phyloP scores from a whole-genome alignment of 2,329 filamentous ascomycete species.

The Daldinia eschscholtzii region DNA sequence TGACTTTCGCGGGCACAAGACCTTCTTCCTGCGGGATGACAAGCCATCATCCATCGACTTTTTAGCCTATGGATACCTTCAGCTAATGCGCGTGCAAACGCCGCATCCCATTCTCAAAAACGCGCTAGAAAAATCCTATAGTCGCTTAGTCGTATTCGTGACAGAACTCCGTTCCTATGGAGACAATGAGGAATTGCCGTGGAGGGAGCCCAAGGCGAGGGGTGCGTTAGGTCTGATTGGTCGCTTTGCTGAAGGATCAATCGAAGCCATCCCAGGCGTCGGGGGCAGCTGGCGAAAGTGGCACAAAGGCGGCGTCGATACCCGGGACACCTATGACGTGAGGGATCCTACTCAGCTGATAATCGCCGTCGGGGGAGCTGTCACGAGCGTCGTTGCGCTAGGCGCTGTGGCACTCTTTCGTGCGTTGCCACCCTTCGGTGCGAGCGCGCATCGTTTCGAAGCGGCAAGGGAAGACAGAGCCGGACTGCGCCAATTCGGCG shows the following conservation, averaged over 20 bases:
- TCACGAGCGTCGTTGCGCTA: constrained; percentile 50
- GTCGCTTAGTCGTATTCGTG: constrained; percentile 46
- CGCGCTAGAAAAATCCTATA: constrained; percentile 47
- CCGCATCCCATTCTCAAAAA: constrained; percentile 60
- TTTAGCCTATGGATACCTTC: constrained; percentile 82
- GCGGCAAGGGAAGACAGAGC: constrained; percentile 45
- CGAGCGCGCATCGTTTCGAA: constrained; percentile 60
- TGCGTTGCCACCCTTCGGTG: constrained; percentile 60
- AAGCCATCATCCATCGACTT: constrained; percentile 79
- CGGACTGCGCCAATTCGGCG: constrained; percentile 60
- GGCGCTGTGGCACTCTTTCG: constrained; percentile 59
- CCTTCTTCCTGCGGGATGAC: constrained; percentile 63
- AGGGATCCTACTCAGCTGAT: constrained; percentile 50
- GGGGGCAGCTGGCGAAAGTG: constrained; percentile 54
- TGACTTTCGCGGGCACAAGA: constrained; percentile 68
- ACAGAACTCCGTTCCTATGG: constrained; percentile 33
- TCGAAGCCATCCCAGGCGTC: constrained; percentile 52
- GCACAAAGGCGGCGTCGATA: constrained; percentile 53
- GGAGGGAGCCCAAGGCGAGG: constrained; percentile 39
- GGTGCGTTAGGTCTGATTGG: constrained; percentile 39
- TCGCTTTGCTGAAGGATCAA: constrained; percentile 51
- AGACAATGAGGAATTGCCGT: constrained; percentile 39
- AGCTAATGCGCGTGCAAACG: constrained; percentile 72
- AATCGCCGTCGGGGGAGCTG: constrained; percentile 55
- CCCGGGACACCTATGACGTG: constrained; percentile 39